A percentile compares a stretch with the other conserved stretches of the same genome.
phyloP scores from a whole-genome alignment of 495 filamentous ascomycete genomes.

The Recurvomyces mirabilis region DNA sequence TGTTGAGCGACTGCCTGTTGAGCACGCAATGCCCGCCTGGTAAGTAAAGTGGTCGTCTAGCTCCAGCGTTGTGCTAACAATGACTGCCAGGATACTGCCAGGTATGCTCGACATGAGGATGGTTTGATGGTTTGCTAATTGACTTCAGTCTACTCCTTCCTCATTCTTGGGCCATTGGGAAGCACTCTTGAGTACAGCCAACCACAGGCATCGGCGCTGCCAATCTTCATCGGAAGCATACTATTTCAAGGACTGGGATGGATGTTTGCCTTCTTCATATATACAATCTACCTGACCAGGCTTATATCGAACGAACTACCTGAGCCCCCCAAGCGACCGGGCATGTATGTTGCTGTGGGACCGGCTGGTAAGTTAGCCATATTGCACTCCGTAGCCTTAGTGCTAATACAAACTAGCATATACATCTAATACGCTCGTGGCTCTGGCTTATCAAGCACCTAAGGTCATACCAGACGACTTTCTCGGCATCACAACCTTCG shows the following conservation, averaged over 20 bases:
- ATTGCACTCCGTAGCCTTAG: too few relatives aligned
- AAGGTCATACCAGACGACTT: constrained; percentile 8
- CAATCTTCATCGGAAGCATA: constrained; percentile 39
- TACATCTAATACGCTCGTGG: constrained; percentile 9
- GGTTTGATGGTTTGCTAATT: too few relatives aligned
- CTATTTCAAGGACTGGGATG: constrained; percentile 43
- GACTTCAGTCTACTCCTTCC: constrained; percentile 46
- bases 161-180: constrained; percentile 44
- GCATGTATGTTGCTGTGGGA: constrained; percentile 23
- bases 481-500: constrained; percentile 9
- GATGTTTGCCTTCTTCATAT: constrained; percentile 38
- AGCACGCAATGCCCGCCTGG: constrained; percentile 39
- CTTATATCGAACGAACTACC: constrained; percentile 26
- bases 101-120: too few relatives aligned
- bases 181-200: constrained; percentile 31
- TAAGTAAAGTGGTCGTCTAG: too few relatives aligned
- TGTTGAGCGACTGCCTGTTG: constrained; percentile 29
- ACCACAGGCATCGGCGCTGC: constrained; percentile 31
- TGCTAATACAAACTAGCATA: too few relatives aligned
- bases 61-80: too few relatives aligned
- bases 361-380: constrained; percentile 1
- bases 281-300: constrained; percentile 26
- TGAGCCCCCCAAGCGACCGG: constrained; percentile 18
- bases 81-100: too few relatives aligned
- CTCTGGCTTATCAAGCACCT: constrained; percentile 10